phyloP scores from a whole-genome alignment of 495 filamentous ascomycete species.

The Tuber microsphaerosporum region DNA sequence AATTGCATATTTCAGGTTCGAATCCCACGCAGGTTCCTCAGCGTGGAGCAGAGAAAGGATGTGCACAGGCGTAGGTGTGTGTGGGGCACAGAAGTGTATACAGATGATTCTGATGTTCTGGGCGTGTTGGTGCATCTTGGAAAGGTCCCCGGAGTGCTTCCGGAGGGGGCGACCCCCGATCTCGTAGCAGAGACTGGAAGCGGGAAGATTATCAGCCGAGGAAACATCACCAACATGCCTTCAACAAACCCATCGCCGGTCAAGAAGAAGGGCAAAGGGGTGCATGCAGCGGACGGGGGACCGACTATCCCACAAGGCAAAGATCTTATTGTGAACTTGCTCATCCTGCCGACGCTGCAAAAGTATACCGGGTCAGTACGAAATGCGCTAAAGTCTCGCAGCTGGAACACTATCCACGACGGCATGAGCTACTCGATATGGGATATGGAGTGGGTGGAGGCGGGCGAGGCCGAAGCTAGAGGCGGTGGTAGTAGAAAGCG shows the following conservation, averaged over 20 bases:
- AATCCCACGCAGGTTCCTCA: conserved; percentile 71
- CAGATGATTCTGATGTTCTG: conserved; percentile 88
- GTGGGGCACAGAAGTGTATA: conserved; percentile 92
- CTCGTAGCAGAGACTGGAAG: conserved; percentile 44
- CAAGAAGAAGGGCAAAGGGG: conserved; percentile 34
- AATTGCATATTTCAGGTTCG: conserved; percentile 88
- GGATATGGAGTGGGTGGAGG: conserved; percentile 73
- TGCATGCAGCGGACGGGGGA: conserved; percentile 15
- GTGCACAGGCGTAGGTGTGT: conserved; percentile 69
- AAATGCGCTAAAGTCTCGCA: conserved; percentile 71
- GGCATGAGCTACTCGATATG: conserved; percentile 83
- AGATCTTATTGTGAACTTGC: conserved; percentile 75
- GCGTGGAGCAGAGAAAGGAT: conserved; percentile 60
- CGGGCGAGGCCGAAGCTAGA: conserved; percentile 60
- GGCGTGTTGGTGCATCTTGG: conserved; percentile 90
- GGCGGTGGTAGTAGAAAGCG: conserved; percentile 57
- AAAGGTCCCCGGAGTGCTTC: conserved; percentile 83
- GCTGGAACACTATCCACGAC: conserved; percentile 67
- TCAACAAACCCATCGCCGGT: conserved; percentile 20
- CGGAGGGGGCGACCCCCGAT: conserved; percentile 59
- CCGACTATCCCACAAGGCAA: conserved; percentile 43
- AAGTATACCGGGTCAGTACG: conserved; percentile 65
- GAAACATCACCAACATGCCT: conserved; percentile 26
- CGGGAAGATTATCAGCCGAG: conserved; percentile 30
- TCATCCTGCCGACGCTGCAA: conserved; percentile 72